These are phyloP conservation scores for Flaveria trinervia DNA, from an alignment of 129 eudicot genomes.

Conservation along the genomic window DNA sequence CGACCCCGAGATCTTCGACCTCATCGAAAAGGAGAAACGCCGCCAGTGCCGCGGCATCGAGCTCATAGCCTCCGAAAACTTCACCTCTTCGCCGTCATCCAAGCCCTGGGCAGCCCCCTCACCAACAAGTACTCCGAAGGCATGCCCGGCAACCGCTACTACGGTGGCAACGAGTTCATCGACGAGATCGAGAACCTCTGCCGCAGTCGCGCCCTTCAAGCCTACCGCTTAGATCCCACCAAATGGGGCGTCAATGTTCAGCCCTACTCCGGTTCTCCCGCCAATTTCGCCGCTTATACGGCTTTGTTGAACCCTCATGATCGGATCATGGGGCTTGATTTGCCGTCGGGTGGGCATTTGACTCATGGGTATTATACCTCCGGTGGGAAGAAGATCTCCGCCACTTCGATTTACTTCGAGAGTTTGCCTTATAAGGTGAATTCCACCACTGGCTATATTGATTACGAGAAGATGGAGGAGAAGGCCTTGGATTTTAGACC, in stretches of 20 bases:
- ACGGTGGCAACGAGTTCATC: constrained; percentile 93
- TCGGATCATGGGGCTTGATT: constrained; percentile 89
- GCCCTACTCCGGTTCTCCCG: constrained; percentile 90
- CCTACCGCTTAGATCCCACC: constrained; percentile 71
- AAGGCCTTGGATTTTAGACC: constrained; percentile 98
- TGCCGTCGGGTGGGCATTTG: constrained; percentile 95
- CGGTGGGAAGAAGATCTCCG: constrained; percentile 85
- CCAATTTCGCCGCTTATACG: constrained; percentile 90
- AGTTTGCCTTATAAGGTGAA: constrained; percentile 96
- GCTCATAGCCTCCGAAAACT: constrained; percentile 94
- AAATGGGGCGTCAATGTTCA: constrained; percentile 98
- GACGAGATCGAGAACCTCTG: constrained; percentile 87
- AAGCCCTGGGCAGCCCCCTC: constrained; percentile 83
- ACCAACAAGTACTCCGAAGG: constrained; percentile 99
- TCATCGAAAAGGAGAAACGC: constrained; percentile 85
- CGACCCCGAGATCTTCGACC: constrained; percentile 91
- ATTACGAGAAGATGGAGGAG: constrained; percentile 91
- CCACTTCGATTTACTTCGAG: constrained; percentile 94
- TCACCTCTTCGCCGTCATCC: constrained; percentile 96
- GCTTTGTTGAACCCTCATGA: constrained; percentile 87
- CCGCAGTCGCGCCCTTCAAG: constrained; percentile 64
- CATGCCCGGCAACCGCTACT: constrained; percentile 96
- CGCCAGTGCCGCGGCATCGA: constrained; percentile 91
- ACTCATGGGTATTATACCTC: constrained; percentile 91
- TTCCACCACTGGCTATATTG: constrained; percentile 72